These are phyloP conservation scores for Aeschynomene evenia DNA, from an alignment of 306 rosid genomes.

Conservation along the genomic window DNA sequence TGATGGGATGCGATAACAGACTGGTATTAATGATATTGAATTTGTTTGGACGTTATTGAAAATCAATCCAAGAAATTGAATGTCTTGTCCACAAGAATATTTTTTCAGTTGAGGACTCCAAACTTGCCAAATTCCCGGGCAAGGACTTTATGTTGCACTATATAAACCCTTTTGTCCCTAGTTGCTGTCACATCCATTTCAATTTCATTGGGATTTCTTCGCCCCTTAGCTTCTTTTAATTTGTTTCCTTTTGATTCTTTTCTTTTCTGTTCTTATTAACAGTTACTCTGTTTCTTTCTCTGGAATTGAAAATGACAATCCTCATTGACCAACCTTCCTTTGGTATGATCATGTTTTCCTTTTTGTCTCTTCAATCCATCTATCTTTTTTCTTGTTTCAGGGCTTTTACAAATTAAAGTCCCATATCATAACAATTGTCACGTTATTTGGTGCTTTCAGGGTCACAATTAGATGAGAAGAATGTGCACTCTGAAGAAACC, in stretches of 20 bases:
- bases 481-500: conserved; percentile 29
- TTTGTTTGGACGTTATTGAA: neutral
- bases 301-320: conserved; percentile 47
- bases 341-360: conserved; percentile 32
- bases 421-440: neutral
- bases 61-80: no score
- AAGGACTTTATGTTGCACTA: conserved; percentile 39
- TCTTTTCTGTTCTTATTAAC: neutral
- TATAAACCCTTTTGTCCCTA: conserved; percentile 26
- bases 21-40: no score
- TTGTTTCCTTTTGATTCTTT: neutral
- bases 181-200: neutral
- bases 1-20: neutral
- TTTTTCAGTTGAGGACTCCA: conserved; percentile 49
- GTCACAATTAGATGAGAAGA: conserved; percentile 35
- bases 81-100: neutral
- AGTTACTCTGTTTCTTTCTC: neutral
- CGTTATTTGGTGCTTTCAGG: conserved; percentile 24
- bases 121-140: conserved; percentile 37
- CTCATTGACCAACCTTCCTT: conserved; percentile 45
- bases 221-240: neutral
- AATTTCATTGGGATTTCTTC: neutral
- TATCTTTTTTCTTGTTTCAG: neutral
- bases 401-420: neutral
- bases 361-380: neutral